A percentile compares a stretch with the other conserved stretches of the same genome.
Conservation (phyloP, 345 rosid species). For the Aquilaria malaccensis region DNA sequence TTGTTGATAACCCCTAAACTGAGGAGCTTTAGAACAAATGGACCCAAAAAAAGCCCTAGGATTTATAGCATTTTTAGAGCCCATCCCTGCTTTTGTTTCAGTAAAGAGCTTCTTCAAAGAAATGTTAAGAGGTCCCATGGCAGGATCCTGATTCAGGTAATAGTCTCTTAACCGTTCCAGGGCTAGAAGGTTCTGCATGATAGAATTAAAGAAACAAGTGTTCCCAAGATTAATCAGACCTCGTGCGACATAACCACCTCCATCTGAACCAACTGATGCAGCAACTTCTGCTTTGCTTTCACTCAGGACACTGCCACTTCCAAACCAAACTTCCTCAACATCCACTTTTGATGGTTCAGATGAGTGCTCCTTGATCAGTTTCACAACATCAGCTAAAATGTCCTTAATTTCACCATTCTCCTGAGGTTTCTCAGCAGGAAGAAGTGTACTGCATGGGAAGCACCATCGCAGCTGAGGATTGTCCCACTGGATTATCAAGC, state of each 20-base stretch:
- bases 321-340: conserved; percentile 56
- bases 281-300: conserved; percentile 32
- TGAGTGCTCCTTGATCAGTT: conserved; percentile 48
- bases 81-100: conserved; percentile 57
- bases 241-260: conserved; percentile 47
- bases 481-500: conserved; percentile 72
- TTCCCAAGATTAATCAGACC: conserved; percentile 96
- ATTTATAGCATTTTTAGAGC: conserved; percentile 56
- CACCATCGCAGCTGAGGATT: conserved; percentile 86
- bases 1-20: conserved; percentile 88
- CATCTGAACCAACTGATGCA: conserved; percentile 29
- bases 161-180: conserved; percentile 48
- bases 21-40: conserved; percentile 77
- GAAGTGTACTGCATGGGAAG: conserved; percentile 54
- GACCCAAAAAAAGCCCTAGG: conserved; percentile 64
- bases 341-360: conserved; percentile 30
- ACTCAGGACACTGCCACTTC: conserved; percentile 47
- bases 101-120: conserved; percentile 67
- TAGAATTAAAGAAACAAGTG: conserved; percentile 94
- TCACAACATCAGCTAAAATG: conserved; percentile 41
- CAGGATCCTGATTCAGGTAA: conserved; percentile 42
- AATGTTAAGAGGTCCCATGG: conserved; percentile 50
- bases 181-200: conserved; percentile 86
- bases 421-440: conserved; percentile 61
- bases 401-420: conserved; percentile 53